Percentiles rank a stretch among this genome's conserved stretches.
These are phyloP conservation scores for Cladosporium phlei DNA, from an alignment of 2,329 filamentous ascomycete species.

Conservation along the genomic window DNA sequence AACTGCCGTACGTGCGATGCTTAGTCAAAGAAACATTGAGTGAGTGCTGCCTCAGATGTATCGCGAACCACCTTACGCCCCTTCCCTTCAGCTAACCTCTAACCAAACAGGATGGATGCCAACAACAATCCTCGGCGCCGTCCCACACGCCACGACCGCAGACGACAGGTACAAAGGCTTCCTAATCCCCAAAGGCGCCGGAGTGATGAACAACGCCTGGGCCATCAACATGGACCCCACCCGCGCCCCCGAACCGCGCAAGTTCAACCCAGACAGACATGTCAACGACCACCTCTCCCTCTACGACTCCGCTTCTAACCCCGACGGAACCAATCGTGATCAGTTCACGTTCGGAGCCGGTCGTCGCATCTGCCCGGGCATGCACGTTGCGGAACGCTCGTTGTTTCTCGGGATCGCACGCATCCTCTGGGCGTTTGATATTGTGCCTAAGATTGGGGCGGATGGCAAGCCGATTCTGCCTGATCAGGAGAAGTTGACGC, in stretches of 20 bases:
- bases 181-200: slow-evolving; percentile 23
- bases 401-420: slow-evolving; percentile 36
- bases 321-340: slow-evolving; percentile 20
- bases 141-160: slow-evolving; percentile 23
- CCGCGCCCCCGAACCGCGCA: slow-evolving; percentile 20
- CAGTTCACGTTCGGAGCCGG: slow-evolving; percentile 28
- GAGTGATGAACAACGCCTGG: slow-evolving; percentile 26
- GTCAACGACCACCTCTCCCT: slow-evolving; percentile 20
- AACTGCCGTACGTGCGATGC: slow-evolving; percentile 18
- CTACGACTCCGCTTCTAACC: slow-evolving; percentile 27
- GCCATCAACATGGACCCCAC: slow-evolving; percentile 21
- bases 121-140: slow-evolving; percentile 16
- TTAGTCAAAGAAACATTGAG: slow-evolving; percentile 22
- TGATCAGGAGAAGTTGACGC: slow-evolving; percentile 37
- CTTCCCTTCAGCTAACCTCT: too few relatives aligned
- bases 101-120: slow-evolving; percentile 15
- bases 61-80: too few relatives aligned
- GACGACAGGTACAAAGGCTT: slow-evolving; percentile 27
- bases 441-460: slow-evolving; percentile 29
- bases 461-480: slow-evolving; percentile 34
- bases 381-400: slow-evolving; percentile 27
- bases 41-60: background rate
- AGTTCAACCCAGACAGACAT: slow-evolving; percentile 25
- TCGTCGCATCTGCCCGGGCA: slow-evolving; percentile 29
- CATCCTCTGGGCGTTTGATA: slow-evolving; percentile 45